phyloP scores from a whole-genome alignment of 495 filamentous ascomycete species.

The Penicillium longicatenatum region DNA sequence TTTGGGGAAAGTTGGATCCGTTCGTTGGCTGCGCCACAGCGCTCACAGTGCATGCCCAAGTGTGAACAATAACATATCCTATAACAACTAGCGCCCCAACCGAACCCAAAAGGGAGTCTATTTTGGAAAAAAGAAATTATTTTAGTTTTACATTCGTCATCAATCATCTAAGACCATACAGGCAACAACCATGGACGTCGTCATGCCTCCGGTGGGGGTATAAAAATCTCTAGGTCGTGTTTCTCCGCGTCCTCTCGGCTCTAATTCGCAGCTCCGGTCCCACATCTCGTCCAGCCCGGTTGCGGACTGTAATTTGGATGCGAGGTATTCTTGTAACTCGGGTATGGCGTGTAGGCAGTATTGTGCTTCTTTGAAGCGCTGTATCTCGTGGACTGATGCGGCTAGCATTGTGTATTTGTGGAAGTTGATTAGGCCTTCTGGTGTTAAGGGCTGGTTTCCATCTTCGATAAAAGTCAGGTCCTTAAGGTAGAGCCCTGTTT shows the following conservation, averaged over 20 bases:
- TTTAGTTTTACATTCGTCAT: not conserved
- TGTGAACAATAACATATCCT: too few species aligned
- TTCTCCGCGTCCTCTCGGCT: slow-evolving; percentile 81
- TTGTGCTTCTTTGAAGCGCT: slow-evolving; percentile 86
- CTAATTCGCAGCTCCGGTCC: slow-evolving; percentile 79
- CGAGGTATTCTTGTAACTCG: slow-evolving; percentile 90
- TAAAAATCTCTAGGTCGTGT: slow-evolving; percentile 38
- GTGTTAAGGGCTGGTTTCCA: slow-evolving; percentile 87
- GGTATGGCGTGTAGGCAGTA: slow-evolving; percentile 80
- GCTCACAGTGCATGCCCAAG: not conserved
- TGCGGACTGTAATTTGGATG: slow-evolving; percentile 80
- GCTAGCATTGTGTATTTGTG: slow-evolving; percentile 92
- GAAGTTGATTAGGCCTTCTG: slow-evolving; percentile 89
- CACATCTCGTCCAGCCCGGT: slow-evolving; percentile 93
- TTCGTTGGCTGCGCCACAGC: not conserved
- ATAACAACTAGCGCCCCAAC: not conserved
- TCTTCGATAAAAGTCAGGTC: slow-evolving; percentile 97
- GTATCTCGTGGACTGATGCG: slow-evolving; percentile 87
- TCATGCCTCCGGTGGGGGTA: slow-evolving; percentile 54
- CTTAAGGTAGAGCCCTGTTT: slow-evolving; percentile 82
- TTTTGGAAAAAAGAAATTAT: not conserved
- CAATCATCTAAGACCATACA: slow-evolving; percentile 27
- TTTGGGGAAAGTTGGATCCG: not conserved
- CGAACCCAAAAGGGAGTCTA: not conserved
- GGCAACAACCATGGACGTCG: slow-evolving; percentile 29